Evolutionary conservation across 345 rosid genomes (phyloP).

Genomic region (Arabis hirsuta): DNA sequence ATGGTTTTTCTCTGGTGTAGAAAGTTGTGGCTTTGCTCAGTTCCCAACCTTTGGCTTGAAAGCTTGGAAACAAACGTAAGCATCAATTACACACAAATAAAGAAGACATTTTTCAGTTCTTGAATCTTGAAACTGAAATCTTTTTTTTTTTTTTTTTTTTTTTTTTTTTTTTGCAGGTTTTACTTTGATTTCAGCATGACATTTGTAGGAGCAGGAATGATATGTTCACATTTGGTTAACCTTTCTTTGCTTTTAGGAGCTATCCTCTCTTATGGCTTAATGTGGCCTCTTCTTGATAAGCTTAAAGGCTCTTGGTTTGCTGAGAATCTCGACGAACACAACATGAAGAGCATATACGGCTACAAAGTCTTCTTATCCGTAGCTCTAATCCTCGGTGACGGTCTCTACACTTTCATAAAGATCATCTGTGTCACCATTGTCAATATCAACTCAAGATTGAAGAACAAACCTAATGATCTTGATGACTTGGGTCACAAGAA

Average conservation of each 20-base stretch:
- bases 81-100: not conserved
- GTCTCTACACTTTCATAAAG: constrained; percentile 86
- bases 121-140: constrained; percentile 1
- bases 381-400: constrained; percentile 89
- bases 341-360: constrained; percentile 88
- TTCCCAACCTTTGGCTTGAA: constrained; percentile 87
- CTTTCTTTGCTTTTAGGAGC: constrained; percentile 86
- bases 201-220: constrained; percentile 92
- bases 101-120: not conserved
- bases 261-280: constrained; percentile 72
- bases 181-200: constrained; percentile 89
- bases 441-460: constrained; percentile 55
- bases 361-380: constrained; percentile 92
- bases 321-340: constrained; percentile 59
- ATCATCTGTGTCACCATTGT: constrained; percentile 54
- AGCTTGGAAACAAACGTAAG: constrained; percentile 90
- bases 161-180: constrained; percentile 52
- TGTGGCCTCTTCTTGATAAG: constrained; percentile 85
- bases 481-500: constrained; percentile 38
- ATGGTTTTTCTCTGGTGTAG: constrained; percentile 79
- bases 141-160: not conserved
- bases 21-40: constrained; percentile 73
- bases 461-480: constrained; percentile 44
- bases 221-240: constrained; percentile 89
- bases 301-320: constrained; percentile 85